Percentiles rank a stretch among this genome's conserved stretches.
These are phyloP conservation scores for Rhodotorula sp. DNA, from an alignment of 1,284 basidiomycete species.

Conservation along the genomic window DNA sequence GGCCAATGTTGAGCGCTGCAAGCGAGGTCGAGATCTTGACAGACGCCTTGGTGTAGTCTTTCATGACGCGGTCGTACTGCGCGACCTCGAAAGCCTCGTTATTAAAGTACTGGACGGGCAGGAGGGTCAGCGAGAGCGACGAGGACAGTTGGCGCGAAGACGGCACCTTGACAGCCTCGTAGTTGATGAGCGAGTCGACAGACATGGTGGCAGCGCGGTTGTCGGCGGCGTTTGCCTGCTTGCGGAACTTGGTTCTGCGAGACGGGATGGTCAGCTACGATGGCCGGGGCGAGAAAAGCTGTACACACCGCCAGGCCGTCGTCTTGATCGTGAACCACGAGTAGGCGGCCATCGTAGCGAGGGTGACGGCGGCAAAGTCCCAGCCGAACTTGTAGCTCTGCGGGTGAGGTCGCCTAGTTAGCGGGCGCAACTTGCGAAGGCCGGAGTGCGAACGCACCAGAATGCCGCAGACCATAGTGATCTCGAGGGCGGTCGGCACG, in stretches of 20 bases:
- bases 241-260: slow-evolving; percentile 83
- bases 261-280: not conserved
- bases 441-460: slow-evolving; percentile 57
- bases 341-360: slow-evolving; percentile 81
- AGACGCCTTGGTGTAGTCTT: slow-evolving; percentile 83
- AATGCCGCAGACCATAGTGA: slow-evolving; percentile 95
- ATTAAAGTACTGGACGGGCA: slow-evolving; percentile 78
- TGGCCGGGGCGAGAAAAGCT: not conserved
- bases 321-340: slow-evolving; percentile 97
- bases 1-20: slow-evolving; percentile 90
- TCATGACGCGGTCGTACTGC: slow-evolving; percentile 87
- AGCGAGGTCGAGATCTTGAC: slow-evolving; percentile 94
- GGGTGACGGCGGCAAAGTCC: slow-evolving; percentile 91
- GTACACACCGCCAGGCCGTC: slow-evolving; percentile 83
- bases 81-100: slow-evolving; percentile 88
- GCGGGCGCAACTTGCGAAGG: not conserved
- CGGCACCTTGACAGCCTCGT: slow-evolving; percentile 93
- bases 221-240: slow-evolving; percentile 92
- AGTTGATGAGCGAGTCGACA: slow-evolving; percentile 95
- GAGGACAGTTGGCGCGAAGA: not conserved
- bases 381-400: slow-evolving; percentile 96
- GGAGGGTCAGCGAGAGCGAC: too few species aligned
- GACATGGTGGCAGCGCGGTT: slow-evolving; percentile 92
- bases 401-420: fast-evolving
- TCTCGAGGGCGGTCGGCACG: slow-evolving; percentile 92